These are phyloP conservation scores for Globisporangium emineosum DNA, from an alignment of 352 stramenopile genomes.

Conservation along the genomic window DNA sequence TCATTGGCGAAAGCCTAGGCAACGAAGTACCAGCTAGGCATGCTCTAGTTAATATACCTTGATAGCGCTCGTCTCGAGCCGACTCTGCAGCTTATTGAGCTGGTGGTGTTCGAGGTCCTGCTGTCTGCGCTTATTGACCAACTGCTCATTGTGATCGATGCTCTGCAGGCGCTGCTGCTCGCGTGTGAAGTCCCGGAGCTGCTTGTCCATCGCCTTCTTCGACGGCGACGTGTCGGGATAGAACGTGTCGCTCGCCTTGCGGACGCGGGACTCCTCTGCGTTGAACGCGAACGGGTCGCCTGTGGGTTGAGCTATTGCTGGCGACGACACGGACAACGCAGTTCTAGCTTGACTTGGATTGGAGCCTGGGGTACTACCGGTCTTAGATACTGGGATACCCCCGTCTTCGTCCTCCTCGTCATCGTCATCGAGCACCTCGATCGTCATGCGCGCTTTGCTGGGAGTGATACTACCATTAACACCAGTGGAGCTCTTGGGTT, in stretches of 20 bases:
- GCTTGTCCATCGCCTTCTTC: conserved; percentile 46
- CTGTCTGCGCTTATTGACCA: conserved; percentile 14
- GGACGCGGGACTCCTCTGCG: conserved; percentile 54
- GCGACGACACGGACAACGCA: not conserved
- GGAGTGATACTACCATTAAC: not conserved
- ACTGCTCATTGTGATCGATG: conserved; percentile 26
- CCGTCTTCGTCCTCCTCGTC: conserved; percentile 27
- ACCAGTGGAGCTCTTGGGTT: not conserved
- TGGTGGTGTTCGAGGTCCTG: conserved; percentile 21
- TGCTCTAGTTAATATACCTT: conserved; percentile 24
- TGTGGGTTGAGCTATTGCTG: not conserved
- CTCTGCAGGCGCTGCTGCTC: conserved; percentile 41
- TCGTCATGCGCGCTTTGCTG: conserved; percentile 48
- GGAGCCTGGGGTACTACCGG: not conserved
- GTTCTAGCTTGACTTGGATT: conserved; percentile 5
- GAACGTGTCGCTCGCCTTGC: conserved; percentile 54
- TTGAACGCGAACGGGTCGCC: conserved; percentile 48
- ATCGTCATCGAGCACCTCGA: conserved; percentile 64
- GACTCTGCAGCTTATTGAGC: conserved; percentile 26
- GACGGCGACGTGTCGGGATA: conserved; percentile 46
- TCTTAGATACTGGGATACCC: not conserved
- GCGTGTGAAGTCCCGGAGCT: conserved; percentile 29
- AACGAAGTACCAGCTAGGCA: not conserved
- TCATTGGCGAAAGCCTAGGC: not conserved
- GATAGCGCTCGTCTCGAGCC: conserved; percentile 46